Conservation (phyloP, 2,329 filamentous ascomycete genomes). For the Cercospora beticola region DNA sequence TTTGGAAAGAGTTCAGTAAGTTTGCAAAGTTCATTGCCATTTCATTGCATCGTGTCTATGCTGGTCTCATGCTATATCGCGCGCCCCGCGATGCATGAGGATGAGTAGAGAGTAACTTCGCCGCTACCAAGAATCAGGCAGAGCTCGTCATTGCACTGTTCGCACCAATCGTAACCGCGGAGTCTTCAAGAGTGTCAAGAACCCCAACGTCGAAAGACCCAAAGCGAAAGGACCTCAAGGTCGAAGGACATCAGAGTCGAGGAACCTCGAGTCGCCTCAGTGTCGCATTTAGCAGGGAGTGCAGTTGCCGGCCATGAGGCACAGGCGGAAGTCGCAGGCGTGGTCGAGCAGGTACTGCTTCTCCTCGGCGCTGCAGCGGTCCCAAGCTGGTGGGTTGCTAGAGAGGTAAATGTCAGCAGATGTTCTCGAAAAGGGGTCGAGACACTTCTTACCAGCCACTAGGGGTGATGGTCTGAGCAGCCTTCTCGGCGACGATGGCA, state of each 20-base stretch:
- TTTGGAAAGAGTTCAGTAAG: neutral
- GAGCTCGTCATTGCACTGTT: neutral
- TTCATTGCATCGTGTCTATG: neutral
- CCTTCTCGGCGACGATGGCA: neutral
- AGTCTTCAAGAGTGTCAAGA: neutral
- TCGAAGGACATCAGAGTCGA: neutral
- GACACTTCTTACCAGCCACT: neutral
- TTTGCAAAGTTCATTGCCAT: neutral
- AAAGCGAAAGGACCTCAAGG: neutral
- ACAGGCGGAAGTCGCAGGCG: slow-evolving; percentile 12
- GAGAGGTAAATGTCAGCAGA: neutral
- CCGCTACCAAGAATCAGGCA: neutral
- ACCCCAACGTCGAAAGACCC: neutral
- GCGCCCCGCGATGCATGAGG: neutral
- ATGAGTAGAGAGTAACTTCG: neutral
- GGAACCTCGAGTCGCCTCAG: neutral
- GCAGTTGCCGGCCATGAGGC: slow-evolving; percentile 17
- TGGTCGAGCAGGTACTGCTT: slow-evolving; percentile 5
- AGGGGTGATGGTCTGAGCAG: neutral
- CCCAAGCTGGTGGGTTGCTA: slow-evolving; percentile 14
- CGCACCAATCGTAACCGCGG: neutral
- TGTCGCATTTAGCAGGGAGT: slow-evolving; percentile 1
- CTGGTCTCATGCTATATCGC: neutral
- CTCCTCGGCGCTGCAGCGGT: slow-evolving; percentile 9
- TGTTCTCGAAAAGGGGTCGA: neutral